Percentiles rank a stretch among this genome's conserved stretches.
phyloP scores from a whole-genome alignment of 192 early-diverging fungal species.

The Coemansia sp. region DNA sequence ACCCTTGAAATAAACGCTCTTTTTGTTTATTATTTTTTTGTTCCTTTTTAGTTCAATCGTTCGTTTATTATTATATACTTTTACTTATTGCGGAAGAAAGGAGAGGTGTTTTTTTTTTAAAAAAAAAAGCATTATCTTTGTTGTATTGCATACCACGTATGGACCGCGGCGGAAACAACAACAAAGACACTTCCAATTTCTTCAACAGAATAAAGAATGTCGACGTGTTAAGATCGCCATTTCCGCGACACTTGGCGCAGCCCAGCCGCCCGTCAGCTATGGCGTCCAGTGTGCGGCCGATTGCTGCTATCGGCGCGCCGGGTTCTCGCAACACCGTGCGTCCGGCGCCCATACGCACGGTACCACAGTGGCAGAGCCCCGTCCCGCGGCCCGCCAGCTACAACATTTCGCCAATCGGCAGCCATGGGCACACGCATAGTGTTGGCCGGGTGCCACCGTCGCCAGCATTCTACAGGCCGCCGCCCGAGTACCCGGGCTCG shows the following conservation, averaged over 20 bases:
- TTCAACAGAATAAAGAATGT: conserved; percentile 39
- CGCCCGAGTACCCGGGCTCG: conserved; percentile 30
- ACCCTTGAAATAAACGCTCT: too few relatives aligned
- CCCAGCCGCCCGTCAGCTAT: conserved; percentile 5
- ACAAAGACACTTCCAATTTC: conserved; percentile 21
- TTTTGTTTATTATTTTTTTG: too few relatives aligned
- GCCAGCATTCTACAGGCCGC: conserved; percentile 10
- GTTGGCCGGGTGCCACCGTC: conserved; percentile 2
- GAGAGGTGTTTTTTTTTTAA: too few relatives aligned
- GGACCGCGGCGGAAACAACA: conserved; percentile 20
- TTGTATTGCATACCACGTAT: too few relatives aligned
- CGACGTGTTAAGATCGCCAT: conserved; percentile 38
- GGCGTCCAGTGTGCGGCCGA: conserved; percentile 13
- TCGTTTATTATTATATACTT: too few relatives aligned
- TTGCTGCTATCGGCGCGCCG: background rate
- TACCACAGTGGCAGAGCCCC: conserved; percentile 18
- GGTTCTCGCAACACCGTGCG: conserved; percentile 4
- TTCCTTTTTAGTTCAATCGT: too few relatives aligned
- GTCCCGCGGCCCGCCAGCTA: background rate
- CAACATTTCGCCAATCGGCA: conserved; percentile 6
- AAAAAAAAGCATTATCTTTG: too few relatives aligned
- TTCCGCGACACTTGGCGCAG: conserved; percentile 28
- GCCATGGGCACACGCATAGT: background rate
- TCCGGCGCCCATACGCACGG: conserved; percentile 11
- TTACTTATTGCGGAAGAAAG: too few relatives aligned